Conservation (phyloP, 495 filamentous ascomycete genomes). For the Neurospora sp. region DNA sequence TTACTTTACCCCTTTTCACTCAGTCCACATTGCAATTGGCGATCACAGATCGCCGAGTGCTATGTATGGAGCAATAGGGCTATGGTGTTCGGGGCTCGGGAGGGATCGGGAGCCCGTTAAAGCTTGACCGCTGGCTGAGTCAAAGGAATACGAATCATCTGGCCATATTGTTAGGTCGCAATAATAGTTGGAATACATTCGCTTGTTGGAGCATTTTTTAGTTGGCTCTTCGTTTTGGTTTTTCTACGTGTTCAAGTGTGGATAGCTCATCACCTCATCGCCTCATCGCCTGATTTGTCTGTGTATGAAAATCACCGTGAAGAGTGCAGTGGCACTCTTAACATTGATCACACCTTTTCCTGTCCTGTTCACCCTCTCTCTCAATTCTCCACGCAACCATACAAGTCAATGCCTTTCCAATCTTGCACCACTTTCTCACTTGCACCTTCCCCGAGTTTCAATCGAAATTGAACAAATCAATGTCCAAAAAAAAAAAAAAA, state of each 20-base stretch:
- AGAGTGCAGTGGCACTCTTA: not conserved
- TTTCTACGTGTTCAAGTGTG: not conserved
- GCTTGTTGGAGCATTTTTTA: not conserved
- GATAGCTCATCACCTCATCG: not conserved
- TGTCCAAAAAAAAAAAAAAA: not conserved
- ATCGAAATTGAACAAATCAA: not conserved
- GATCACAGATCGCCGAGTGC: not conserved
- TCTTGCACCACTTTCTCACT: no score
- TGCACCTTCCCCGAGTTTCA: not conserved
- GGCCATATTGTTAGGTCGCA: not conserved
- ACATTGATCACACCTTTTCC: not conserved
- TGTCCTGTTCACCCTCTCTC: not conserved
- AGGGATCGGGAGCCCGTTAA: not conserved
- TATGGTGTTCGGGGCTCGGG: not conserved
- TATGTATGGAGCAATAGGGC: not conserved
- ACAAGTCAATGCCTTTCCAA: not conserved
- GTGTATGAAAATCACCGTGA: not conserved
- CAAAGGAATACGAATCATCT: not conserved
- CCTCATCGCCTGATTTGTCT: not conserved
- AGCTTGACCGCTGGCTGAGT: not conserved
- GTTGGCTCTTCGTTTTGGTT: not conserved
- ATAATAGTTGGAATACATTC: not conserved
- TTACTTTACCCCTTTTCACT: not conserved
- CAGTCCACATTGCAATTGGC: not conserved
- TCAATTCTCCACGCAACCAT: not conserved